Conservation (phyloP, 2,329 filamentous ascomycete species). For the Parastagonospora avenae region DNA sequence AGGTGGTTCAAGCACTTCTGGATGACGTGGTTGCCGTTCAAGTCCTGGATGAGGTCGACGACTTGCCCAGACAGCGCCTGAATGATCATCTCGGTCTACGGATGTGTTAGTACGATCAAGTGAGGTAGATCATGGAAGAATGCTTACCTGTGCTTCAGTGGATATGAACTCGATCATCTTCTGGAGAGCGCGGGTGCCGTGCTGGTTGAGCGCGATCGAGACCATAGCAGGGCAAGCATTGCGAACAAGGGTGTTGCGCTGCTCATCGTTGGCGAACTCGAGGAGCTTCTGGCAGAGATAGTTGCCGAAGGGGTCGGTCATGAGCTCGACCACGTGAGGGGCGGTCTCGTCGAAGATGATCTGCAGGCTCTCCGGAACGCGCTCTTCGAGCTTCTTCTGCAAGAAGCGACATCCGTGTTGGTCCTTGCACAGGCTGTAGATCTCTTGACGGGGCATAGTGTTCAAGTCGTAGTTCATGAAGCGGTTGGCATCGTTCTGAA, state of each 20-base stretch:
- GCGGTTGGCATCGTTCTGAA: conserved; percentile 71
- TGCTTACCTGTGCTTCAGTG: conserved; percentile 71
- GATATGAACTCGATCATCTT: conserved; percentile 99
- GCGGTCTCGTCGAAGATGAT: conserved; percentile 95
- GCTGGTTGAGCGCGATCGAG: conserved; percentile 93
- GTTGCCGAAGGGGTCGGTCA: conserved; percentile 98
- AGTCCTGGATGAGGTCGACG: conserved; percentile 92
- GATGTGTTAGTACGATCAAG: conserved; percentile 12
- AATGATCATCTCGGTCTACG: conserved; percentile 78
- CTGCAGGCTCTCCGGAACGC: conserved; percentile 79
- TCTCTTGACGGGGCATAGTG: conserved; percentile 73
- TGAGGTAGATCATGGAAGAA: neutral
- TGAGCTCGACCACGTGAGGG: conserved; percentile 91
- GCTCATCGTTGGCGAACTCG: conserved; percentile 92
- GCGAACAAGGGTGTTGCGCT: conserved; percentile 89
- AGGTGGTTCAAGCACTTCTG: conserved; percentile 99
- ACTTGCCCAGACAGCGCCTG: conserved; percentile 81
- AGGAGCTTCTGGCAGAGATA: conserved; percentile 98
- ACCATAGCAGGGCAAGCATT: conserved; percentile 89
- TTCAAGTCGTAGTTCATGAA: conserved; percentile 85
- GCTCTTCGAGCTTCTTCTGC: conserved; percentile 96
- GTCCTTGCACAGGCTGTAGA: conserved; percentile 93
- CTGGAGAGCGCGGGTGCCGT: conserved; percentile 93
- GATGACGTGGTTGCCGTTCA: conserved; percentile 98
- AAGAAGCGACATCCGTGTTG: conserved; percentile 97